Base-by-base conservation (phyloP, 495 filamentous ascomycete species). In the Aspergillus campestris region DNA sequence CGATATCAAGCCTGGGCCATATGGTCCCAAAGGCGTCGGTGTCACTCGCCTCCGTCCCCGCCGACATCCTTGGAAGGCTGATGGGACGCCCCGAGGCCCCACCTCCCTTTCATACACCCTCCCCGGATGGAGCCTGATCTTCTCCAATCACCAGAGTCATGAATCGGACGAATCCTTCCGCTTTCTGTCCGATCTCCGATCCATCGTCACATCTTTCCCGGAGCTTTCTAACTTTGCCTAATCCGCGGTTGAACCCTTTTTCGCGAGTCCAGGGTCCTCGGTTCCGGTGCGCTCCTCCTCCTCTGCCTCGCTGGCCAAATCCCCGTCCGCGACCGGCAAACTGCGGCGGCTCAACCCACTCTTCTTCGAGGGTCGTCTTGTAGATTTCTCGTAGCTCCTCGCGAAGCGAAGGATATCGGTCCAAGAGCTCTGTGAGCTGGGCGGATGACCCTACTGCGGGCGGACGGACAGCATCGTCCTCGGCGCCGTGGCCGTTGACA, bases 361-460 rank as follows among this genome's bases (percentile, higher is more conserved):
- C 59, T 27, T 69, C 64, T 48, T 70, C 63, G 29, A 74, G 62
- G 7, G 78, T 82, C 7, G 67, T 62, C 28, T 60, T 59, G 42
- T 77, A 69, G 50, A 83, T 80, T 2, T 73, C 62, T 31, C 60
- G 57, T 11, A 85, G 65, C 42, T 73, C 67, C 10, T 50, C 30
- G 8, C 66, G 62, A 10, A 84, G 72, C 40, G 60, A 47, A 6
- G 81, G 79, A 53, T 78, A 77, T 14, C 58, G 64, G 0, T 52
- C 50, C 48, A 83, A 70, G 10, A 84, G 69, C 5, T 60, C 55
- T 34, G 71, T 64, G 27, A 84, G 63, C 40, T 77, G 66, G 12
- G 65, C 30, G 1, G 66, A 70, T 9, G 64, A 55, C 1, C 58
- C 64, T 33, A 66, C 39, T 6, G 59, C 42, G 34, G 44, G 47